Evolutionary conservation across 129 eudicot species (phyloP).

Genomic region (Artemisia tridentata): DNA sequence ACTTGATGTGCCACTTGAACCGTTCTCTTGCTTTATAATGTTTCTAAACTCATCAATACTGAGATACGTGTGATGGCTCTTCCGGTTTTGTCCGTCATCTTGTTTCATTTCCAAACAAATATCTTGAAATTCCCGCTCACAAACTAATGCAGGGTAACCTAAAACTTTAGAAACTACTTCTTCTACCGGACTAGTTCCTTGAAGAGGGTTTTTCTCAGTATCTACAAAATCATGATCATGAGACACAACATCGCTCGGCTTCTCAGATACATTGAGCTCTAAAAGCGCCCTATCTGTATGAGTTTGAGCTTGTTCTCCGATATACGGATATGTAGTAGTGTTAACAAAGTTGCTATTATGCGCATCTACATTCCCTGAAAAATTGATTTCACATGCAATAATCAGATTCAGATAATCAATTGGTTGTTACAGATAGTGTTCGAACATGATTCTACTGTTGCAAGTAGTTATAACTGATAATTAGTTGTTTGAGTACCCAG

Average conservation of each 20-base stretch:
- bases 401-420: slow-evolving; percentile 9
- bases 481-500: not conserved
- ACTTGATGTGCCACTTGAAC: slow-evolving; percentile 29
- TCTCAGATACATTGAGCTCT: slow-evolving; percentile 45
- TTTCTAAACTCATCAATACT: slow-evolving; percentile 55
- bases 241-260: slow-evolving; percentile 11
- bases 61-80: slow-evolving; percentile 37
- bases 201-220: slow-evolving; percentile 25
- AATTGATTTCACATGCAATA: slow-evolving; percentile 1
- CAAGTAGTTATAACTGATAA: not conserved
- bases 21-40: slow-evolving; percentile 39
- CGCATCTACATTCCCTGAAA: slow-evolving; percentile 48
- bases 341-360: slow-evolving; percentile 35
- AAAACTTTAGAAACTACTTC: slow-evolving; percentile 47
- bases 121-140: slow-evolving; percentile 41
- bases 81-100: slow-evolving; percentile 34
- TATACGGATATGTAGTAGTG: slow-evolving; percentile 27
- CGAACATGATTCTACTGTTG: slow-evolving; percentile 4
- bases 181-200: slow-evolving; percentile 41
- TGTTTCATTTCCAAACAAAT: slow-evolving; percentile 23
- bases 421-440: not conserved
- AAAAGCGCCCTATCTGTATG: slow-evolving; percentile 27
- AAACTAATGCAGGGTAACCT: slow-evolving; percentile 46
- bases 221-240: slow-evolving; percentile 26
- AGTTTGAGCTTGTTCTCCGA: slow-evolving; percentile 30